Conservation (phyloP, 2,329 filamentous ascomycete genomes). For the Diaporthe capsici region DNA sequence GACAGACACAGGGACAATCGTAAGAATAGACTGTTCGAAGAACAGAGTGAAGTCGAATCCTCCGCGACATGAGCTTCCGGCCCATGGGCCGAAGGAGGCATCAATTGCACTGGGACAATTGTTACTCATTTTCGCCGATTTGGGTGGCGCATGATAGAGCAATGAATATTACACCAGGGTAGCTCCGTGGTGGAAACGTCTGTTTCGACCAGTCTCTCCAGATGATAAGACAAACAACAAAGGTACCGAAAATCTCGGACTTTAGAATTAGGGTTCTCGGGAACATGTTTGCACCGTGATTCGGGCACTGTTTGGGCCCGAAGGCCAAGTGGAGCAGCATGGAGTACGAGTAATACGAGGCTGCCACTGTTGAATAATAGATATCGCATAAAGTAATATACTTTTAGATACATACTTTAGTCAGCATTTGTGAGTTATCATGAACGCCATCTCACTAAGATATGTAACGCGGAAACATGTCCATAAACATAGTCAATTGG, state of each 20-base stretch:
- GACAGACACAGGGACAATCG: neutral
- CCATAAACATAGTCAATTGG: too few relatives aligned
- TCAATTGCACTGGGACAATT: neutral
- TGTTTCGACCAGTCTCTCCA: neutral
- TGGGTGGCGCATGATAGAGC: neutral
- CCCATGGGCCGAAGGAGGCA: neutral
- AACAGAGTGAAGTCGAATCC: neutral
- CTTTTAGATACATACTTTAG: neutral
- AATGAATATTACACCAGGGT: neutral
- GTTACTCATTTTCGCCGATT: neutral
- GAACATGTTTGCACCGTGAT: neutral
- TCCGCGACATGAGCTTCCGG: neutral
- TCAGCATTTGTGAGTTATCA: too few relatives aligned
- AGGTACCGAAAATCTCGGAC: neutral
- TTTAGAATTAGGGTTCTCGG: neutral
- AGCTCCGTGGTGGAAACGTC: neutral
- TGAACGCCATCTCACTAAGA: too few relatives aligned
- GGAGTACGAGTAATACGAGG: neutral
- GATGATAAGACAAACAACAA: neutral
- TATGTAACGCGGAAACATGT: too few relatives aligned
- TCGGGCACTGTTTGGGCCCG: neutral
- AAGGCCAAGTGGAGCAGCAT: neutral
- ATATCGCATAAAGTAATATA: neutral
- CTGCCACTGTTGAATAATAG: neutral
- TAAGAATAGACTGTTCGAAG: neutral